Evolutionary conservation across 495 filamentous ascomycete genomes (phyloP), one percentile per base, ranked within the genome.

Genomic region (Talaromyces stipitatus): DNA sequence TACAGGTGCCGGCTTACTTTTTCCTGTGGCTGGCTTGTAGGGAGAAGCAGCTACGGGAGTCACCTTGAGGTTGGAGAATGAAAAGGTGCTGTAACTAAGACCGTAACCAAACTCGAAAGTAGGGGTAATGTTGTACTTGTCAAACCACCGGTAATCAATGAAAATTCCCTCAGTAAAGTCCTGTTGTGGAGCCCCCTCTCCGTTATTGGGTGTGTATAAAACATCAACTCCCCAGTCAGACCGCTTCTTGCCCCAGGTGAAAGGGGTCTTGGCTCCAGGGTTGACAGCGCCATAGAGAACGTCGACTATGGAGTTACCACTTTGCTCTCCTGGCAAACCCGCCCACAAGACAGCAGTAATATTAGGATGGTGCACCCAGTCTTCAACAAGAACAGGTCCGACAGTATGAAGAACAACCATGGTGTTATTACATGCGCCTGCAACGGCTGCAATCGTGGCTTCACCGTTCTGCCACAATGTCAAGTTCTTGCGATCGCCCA

Each of bases 291-390:
- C 94, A 68, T 96, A 98, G 11, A 98, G 85, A 6, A 98, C 82
- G 64, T 97, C 92, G 24, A 84, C 83, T 59, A 98, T 82, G n/a
- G 88, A 82, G 71, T 94, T 92, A 36, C 94, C 94, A 28, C 86
- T 90, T 68, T 98, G 88, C 66, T 97, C 87, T 11, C 94, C 94
- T 0, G 94, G 94, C 43, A 97, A 68, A 67, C 92, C 92, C 59
- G 92, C 94, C 87, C 91, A 97, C 16, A 97, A 65, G 38, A 98
- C 94, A 24, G 90, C 94, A 8, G 91, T 97, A 57, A 98, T 81
- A 68, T 97, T 97, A n/a, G 87, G 85, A 69, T 88, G 84, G 60
- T 91, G 73, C 58, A 89, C 86, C 76, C 84, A 95, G 24, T 87
- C 79, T 24, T 85, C 81, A 22, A 96, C 63, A 0, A 95, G 73